phyloP scores from a whole-genome alignment of 208 protist genomes.

The Leishmania tropica region DNA sequence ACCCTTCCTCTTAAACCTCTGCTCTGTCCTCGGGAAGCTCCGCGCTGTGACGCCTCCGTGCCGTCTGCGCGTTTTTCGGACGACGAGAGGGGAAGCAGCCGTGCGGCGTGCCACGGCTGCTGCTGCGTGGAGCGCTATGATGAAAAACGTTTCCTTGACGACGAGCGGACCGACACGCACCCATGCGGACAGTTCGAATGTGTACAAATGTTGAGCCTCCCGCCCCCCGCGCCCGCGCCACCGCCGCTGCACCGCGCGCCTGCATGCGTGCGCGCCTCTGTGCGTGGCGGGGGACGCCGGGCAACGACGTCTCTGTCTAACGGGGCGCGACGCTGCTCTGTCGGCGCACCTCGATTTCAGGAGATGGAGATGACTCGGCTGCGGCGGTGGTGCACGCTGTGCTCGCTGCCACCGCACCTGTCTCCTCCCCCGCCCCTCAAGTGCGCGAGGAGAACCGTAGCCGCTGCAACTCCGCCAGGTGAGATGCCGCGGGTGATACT shows the following conservation, averaged over 20 bases:
- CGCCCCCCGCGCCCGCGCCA: not conserved
- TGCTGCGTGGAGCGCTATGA: not conserved
- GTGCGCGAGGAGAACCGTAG: too few relatives aligned
- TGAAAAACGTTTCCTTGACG: constrained; percentile 2
- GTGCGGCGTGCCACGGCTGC: not conserved
- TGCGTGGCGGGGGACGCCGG: not conserved
- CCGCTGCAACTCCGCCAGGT: too few relatives aligned
- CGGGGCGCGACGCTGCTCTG: constrained; percentile 15
- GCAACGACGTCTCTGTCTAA: constrained; percentile 22
- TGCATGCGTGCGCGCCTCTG: not conserved
- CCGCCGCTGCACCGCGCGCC: not conserved
- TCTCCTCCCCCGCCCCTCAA: too few relatives aligned
- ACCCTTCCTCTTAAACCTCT: too few relatives aligned
- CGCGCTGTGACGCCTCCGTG: not conserved
- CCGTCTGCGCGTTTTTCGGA: not conserved
- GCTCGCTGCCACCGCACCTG: too few relatives aligned
- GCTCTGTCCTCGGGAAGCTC: not conserved
- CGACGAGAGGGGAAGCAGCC: not conserved
- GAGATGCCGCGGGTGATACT: too few relatives aligned
- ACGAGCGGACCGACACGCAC: constrained; percentile 12
- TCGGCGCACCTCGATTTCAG: too few relatives aligned
- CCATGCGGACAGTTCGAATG: constrained; percentile 12
- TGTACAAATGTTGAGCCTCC: constrained; percentile 18
- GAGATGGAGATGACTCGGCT: too few relatives aligned
- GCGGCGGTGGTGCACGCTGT: too few relatives aligned